A percentile compares a stretch with the other conserved stretches of the same genome.
Conservation (phyloP, 352 stramenopile species). For the Elongisporangium prolatum region DNA sequence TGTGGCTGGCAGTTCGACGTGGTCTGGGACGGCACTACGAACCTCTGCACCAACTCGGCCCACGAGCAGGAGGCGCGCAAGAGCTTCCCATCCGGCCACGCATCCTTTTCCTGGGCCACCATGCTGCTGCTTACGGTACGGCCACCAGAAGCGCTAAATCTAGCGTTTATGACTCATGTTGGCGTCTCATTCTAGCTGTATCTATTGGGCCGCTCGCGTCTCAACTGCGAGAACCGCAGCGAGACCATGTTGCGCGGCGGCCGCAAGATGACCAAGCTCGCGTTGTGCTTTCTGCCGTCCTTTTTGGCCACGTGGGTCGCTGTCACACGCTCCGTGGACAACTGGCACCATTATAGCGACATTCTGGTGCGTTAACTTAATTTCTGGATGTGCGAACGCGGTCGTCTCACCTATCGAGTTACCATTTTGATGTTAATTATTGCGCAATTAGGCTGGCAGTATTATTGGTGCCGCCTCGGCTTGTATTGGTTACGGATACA, state of each 20-base stretch:
- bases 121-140: slow-evolving; percentile 66
- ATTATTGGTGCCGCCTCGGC: slow-evolving; percentile 59
- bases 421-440: neutral
- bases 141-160: neutral
- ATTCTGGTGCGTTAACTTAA: slow-evolving; percentile 43
- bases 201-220: slow-evolving; percentile 54
- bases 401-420: neutral
- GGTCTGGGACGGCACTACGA: slow-evolving; percentile 63
- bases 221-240: slow-evolving; percentile 47
- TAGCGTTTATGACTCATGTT: neutral
- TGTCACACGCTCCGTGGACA: slow-evolving; percentile 74
- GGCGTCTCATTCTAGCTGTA: slow-evolving; percentile 47
- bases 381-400: neutral
- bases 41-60: slow-evolving; percentile 42
- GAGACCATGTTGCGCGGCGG: slow-evolving; percentile 41
- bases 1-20: slow-evolving; percentile 61
- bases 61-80: slow-evolving; percentile 60
- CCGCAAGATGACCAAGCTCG: slow-evolving; percentile 60
- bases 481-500: slow-evolving; percentile 55
- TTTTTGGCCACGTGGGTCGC: slow-evolving; percentile 65
- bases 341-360: slow-evolving; percentile 84
- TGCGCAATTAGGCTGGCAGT: slow-evolving; percentile 41
- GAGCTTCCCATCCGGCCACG: slow-evolving; percentile 72
- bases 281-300: slow-evolving; percentile 57
- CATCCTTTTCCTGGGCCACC: slow-evolving; percentile 61